A percentile compares a stretch with the other conserved stretches of the same genome.
phyloP scores from a whole-genome alignment of 768 basidiomycete species.

The Solioccasus polychromus region DNA sequence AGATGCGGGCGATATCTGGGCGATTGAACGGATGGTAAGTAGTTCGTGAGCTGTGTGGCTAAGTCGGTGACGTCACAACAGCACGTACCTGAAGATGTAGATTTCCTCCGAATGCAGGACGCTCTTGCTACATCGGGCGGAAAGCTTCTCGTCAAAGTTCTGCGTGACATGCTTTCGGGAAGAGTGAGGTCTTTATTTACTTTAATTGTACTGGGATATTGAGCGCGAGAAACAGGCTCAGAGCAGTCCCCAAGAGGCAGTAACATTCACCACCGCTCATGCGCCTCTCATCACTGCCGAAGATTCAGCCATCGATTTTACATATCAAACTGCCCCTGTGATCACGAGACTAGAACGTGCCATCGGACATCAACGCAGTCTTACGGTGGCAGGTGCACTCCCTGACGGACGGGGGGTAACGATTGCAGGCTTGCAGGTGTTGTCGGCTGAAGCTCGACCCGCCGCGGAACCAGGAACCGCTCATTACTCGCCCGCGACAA shows the following conservation, averaged over 20 bases:
- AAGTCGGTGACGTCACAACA: constrained; percentile 26
- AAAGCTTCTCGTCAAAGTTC: constrained; percentile 62
- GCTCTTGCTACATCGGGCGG: constrained; percentile 64
- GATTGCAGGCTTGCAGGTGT: constrained; percentile 19
- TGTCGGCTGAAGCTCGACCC: constrained; percentile 2
- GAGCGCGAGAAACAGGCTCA: constrained; percentile 38
- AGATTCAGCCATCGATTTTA: constrained; percentile 18
- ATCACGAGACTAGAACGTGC: constrained; percentile 25
- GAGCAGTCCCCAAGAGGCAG: constrained; percentile 44
- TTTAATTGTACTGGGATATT: background rate
- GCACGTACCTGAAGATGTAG: constrained; percentile 49
- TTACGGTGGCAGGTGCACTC: constrained; percentile 20
- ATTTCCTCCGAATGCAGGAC: constrained; percentile 57
- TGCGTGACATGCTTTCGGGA: constrained; percentile 60
- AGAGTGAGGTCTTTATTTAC: constrained; percentile 37
- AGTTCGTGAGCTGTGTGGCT: background rate
- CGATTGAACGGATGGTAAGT: constrained; percentile 49
- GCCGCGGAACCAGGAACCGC: constrained; percentile 40
- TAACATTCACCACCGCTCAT: constrained; percentile 32
- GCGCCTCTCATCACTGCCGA: constrained; percentile 42
- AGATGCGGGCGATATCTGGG: constrained; percentile 77
- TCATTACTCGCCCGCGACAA: constrained; percentile 37
- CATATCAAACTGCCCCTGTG: constrained; percentile 17
- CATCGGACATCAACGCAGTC: constrained; percentile 28
- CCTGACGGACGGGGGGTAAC: constrained; percentile 25